Evolutionary conservation across 2,329 filamentous ascomycete genomes (phyloP).

Genomic region (Celoporthe dispersa): DNA sequence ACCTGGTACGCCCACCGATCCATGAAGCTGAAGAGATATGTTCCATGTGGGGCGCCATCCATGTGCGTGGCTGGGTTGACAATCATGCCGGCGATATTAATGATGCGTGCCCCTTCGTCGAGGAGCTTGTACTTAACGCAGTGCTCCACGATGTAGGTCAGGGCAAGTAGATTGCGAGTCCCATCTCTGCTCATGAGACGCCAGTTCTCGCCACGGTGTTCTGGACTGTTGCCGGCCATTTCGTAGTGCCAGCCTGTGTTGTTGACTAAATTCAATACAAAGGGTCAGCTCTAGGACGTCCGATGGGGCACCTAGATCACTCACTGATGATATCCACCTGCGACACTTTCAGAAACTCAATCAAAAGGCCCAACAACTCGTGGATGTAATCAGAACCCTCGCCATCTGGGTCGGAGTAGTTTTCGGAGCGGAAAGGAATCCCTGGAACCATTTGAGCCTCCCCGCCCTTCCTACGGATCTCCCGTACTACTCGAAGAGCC

Average conservation of each 20-base stretch:
- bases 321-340: neutral
- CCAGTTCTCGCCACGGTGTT: neutral
- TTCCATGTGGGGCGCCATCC: neutral
- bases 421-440: constrained; percentile 4
- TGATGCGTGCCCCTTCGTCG: neutral
- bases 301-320: neutral
- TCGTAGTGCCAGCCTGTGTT: constrained; percentile 6
- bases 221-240: neutral
- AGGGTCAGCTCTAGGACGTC: neutral
- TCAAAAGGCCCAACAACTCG: neutral
- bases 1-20: neutral
- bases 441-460: neutral
- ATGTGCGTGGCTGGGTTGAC: neutral
- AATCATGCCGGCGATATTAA: constrained; percentile 14
- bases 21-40: neutral
- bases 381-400: neutral
- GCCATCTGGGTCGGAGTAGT: neutral
- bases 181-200: constrained; percentile 6
- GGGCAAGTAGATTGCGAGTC: constrained; percentile 7
- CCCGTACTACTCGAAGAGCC: neutral
- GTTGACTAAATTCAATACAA: constrained; percentile 3
- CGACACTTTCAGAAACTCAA: neutral
- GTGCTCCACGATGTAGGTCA: neutral
- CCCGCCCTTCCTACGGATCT: neutral
- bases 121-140: neutral